Evolutionary conservation across 2,329 filamentous ascomycete genomes (phyloP).

Genomic region (Fusarium sp.): DNA sequence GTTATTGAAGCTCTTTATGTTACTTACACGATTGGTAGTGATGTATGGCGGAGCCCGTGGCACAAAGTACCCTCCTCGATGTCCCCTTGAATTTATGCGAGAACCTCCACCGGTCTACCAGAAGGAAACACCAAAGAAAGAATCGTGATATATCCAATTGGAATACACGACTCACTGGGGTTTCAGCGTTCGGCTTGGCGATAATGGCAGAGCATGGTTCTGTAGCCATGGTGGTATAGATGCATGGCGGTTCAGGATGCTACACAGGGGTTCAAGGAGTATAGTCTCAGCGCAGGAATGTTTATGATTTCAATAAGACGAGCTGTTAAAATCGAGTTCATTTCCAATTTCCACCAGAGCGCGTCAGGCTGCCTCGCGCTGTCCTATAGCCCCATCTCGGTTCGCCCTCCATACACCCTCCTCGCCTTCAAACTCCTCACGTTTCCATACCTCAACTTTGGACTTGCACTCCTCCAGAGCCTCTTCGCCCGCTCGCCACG

Average conservation of each 20-base stretch:
- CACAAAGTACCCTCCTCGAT: constrained; percentile 51
- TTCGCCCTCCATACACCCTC: constrained; percentile 91
- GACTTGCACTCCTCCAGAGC: constrained; percentile 88
- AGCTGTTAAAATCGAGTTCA: not conserved
- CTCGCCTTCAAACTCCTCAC: constrained; percentile 85
- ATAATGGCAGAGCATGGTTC: constrained; percentile 4
- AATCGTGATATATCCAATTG: constrained; percentile 1
- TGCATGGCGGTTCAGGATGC: not conserved
- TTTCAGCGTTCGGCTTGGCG: constrained; percentile 10
- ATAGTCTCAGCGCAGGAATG: constrained; percentile 16
- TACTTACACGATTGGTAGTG: constrained; percentile 44
- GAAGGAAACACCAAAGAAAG: constrained; percentile 36
- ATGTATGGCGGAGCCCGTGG: constrained; percentile 53
- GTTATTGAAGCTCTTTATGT: not conserved
- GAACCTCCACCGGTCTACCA: constrained; percentile 56
- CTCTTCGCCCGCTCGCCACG: constrained; percentile 91
- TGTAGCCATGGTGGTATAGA: constrained; percentile 18
- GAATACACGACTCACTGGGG: constrained; percentile 2
- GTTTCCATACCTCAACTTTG: constrained; percentile 94
- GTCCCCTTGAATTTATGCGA: constrained; percentile 56
- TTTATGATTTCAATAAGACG: constrained; percentile 10
- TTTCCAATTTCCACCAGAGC: not conserved
- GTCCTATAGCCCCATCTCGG: constrained; percentile 75
- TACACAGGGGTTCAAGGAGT: not conserved
- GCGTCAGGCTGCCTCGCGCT: constrained; percentile 54